Percentiles rank a stretch among this genome's conserved stretches.
These are phyloP conservation scores for Biscogniauxia marginata DNA, from an alignment of 2,329 filamentous ascomycete species.

Conservation along the genomic window DNA sequence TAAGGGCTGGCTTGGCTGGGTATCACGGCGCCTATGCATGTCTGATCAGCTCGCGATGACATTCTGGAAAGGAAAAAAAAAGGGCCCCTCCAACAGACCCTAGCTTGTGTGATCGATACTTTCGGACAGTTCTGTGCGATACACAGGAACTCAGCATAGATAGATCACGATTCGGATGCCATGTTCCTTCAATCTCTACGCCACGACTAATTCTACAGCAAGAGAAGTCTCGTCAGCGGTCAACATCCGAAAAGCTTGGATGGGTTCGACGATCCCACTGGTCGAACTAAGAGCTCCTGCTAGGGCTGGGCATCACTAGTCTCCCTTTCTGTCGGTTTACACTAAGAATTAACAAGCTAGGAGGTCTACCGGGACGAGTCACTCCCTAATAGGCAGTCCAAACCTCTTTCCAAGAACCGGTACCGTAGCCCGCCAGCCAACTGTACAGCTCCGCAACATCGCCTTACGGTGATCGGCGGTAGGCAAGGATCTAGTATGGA, in stretches of 20 bases:
- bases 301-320: no score
- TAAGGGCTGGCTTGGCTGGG: slow-evolving; percentile 6
- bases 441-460: neutral
- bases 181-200: no score
- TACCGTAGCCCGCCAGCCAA: neutral
- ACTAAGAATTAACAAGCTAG: no score
- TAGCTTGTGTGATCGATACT: neutral
- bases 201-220: no score
- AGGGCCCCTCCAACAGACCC: neutral
- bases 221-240: no score
- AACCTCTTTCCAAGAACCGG: no score
- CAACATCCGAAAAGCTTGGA: slow-evolving; percentile 8
- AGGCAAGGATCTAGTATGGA: neutral
- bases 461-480: neutral
- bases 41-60: slow-evolving; percentile 9
- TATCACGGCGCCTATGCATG: slow-evolving; percentile 31
- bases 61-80: slow-evolving; percentile 14
- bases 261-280: slow-evolving; percentile 10
- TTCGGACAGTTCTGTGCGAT: neutral
- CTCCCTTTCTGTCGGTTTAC: no score
- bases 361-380: no score
- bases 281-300: slow-evolving; percentile 4
- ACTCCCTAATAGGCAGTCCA: no score
- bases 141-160: neutral
- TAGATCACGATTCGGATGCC: neutral